Evolutionary conservation across 441 rosid genomes (phyloP).

Genomic region (Sinapis alba): DNA sequence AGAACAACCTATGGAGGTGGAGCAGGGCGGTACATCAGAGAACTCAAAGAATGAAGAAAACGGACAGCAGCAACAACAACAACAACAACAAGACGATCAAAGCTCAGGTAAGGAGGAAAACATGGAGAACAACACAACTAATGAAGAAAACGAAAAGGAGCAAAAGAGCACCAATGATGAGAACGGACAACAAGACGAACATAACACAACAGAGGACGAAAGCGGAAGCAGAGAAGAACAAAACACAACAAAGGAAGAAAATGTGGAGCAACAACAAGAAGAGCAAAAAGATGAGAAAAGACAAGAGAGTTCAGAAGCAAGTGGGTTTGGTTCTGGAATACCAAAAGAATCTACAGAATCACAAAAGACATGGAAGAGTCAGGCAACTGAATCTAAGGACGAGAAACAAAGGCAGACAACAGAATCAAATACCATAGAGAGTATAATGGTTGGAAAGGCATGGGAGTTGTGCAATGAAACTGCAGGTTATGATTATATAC

Average conservation of each 20-base stretch:
- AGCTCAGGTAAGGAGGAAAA: conserved; percentile 29
- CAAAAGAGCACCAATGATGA: conserved; percentile 23
- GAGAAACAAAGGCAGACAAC: conserved; percentile 77
- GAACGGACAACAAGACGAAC: conserved; percentile 31
- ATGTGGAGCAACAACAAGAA: conserved; percentile 35
- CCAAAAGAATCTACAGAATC: conserved; percentile 85
- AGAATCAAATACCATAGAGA: conserved; percentile 42
- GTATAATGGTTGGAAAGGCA: conserved; percentile 42
- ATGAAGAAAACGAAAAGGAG: conserved; percentile 23
- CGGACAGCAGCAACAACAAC: conserved; percentile 30
- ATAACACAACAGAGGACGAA: conserved; percentile 29
- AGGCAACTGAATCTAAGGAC: conserved; percentile 70
- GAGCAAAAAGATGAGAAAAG: conserved; percentile 26
- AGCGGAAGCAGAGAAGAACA: conserved; percentile 27
- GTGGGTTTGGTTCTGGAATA: conserved; percentile 51
- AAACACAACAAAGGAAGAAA: conserved; percentile 9
- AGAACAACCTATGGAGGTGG: conserved; percentile 27
- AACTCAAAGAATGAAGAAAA: conserved; percentile 31
- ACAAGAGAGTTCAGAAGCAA: conserved; percentile 24
- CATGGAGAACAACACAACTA: conserved; percentile 16
- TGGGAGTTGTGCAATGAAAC: conserved; percentile 85
- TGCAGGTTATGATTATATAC: conserved; percentile 85
- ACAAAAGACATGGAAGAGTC: conserved; percentile 80
- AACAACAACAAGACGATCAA: conserved; percentile 33
- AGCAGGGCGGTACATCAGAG: conserved; percentile 26